A percentile compares a stretch with the other conserved stretches of the same genome.
phyloP scores from a whole-genome alignment of 2,329 filamentous ascomycete genomes.

The Periconia sp. region DNA sequence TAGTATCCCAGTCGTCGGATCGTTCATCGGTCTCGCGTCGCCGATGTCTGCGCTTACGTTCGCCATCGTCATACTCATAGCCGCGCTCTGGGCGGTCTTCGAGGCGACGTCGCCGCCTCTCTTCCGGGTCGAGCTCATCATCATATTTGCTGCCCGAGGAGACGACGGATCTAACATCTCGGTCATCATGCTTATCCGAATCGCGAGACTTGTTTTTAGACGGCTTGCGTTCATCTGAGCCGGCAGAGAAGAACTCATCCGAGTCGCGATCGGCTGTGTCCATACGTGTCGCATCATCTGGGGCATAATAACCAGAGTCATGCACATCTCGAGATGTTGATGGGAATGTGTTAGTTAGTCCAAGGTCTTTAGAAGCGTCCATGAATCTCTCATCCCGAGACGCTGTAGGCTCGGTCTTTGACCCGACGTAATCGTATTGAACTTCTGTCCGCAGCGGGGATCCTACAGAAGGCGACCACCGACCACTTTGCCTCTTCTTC shows the following conservation, averaged over 20 bases:
- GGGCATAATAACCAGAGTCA: conserved; percentile 43
- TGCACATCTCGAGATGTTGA: conserved; percentile 23
- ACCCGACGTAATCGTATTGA: conserved; percentile 50
- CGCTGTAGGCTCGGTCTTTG: conserved; percentile 6
- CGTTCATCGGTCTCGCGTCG: conserved; percentile 42
- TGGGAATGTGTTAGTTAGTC: conserved; percentile 18
- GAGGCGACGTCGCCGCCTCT: conserved; percentile 22
- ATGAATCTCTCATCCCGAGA: conserved; percentile 20
- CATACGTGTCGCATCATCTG: conserved; percentile 30
- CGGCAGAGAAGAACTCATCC: conserved; percentile 41
- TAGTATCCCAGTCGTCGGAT: conserved; percentile 48
- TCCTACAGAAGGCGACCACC: conserved; percentile 49
- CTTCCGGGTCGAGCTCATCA: conserved; percentile 38
- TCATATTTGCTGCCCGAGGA: conserved; percentile 34
- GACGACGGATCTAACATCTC: conserved; percentile 23
- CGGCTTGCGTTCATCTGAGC: conserved; percentile 36
- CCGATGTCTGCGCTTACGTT: conserved; percentile 38
- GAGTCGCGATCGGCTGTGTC: conserved; percentile 36
- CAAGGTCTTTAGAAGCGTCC: conserved; percentile 23
- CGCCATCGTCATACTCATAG: conserved; percentile 38
- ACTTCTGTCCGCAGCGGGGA: conserved; percentile 54
- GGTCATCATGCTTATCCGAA: conserved; percentile 18
- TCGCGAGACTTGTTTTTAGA: conserved; percentile 25
- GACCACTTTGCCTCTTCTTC: conserved; percentile 53
- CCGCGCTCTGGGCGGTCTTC: conserved; percentile 43